Base-by-base conservation (phyloP, 345 rosid species). In the Salix koriyanagi region DNA sequence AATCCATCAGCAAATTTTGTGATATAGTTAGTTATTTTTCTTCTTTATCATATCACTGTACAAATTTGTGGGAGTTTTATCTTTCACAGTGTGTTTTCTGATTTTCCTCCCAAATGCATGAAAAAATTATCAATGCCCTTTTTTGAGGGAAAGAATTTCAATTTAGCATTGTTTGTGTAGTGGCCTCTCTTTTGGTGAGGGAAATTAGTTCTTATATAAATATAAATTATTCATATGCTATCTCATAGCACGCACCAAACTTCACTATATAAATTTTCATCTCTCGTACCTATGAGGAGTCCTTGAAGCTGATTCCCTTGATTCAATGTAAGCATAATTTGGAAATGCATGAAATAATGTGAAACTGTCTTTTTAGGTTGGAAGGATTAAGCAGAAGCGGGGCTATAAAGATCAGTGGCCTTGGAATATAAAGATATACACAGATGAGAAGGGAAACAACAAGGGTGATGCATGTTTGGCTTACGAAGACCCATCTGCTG, bases 361-460 rank as follows among this genome's bases (percentile, higher is more conserved):
- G 76, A 62, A 62, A 65, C 42, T 23, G 1, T 21, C 4, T n/a
- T 64, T 73, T 32, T 85, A 96, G 99, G 97, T 96, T 83, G 95
- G 93, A 83, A 87, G 94, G 88, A 89, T 96, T 75, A 96, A 96
- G 89, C 98, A 96, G 83, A 96, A 96, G 88, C 85, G 97, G 64
- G 99, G 99, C 26, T 94, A 87, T 81, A 96, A 94, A 83, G 98
- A 94, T 86, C 97, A 96, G 70, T 94, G 98, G 99, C 98, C 98
- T 2, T 96, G 91, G 88, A 96, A 96, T 75, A 89, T 96, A 79
- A 96, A 94, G 80, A 83, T 96, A 52, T 96, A 96, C 90, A 91
- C 94, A 3, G 99, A 96, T 79, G 97, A 94, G 69, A 89, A 88
- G 66, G 98, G 99, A 71, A 92, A 92, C 80, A 82, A 85, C 84